Conservation (phyloP, 1,139 yeast species). For the Zhuliangozyma blackwelliae region DNA sequence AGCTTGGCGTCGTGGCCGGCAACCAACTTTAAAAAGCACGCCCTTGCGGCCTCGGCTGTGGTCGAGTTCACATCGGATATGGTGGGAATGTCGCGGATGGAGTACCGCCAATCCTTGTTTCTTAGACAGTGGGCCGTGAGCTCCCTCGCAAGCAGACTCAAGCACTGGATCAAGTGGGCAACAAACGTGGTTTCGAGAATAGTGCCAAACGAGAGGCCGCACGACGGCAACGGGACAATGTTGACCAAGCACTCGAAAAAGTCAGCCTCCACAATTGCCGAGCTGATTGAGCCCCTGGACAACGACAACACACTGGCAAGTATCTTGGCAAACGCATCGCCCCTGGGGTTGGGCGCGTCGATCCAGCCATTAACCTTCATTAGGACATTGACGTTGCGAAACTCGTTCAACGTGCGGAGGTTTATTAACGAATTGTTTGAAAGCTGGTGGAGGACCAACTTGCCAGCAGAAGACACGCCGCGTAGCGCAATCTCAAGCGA, state of each 20-base stretch:
- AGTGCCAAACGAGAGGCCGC: slow-evolving; percentile 35
- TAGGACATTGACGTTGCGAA: slow-evolving; percentile 31
- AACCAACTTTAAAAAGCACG: slow-evolving; percentile 15
- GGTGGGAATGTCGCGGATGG: slow-evolving; percentile 32
- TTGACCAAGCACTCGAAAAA: slow-evolving; percentile 51
- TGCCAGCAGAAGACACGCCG: slow-evolving; percentile 39
- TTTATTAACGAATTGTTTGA: slow-evolving; percentile 57
- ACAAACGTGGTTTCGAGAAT: slow-evolving; percentile 39
- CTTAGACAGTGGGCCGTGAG: slow-evolving; percentile 21
- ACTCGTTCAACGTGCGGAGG: slow-evolving; percentile 51
- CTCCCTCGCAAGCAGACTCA: slow-evolving; percentile 22
- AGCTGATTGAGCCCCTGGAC: slow-evolving; percentile 21
- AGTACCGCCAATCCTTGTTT: slow-evolving; percentile 16
- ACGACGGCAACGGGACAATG: slow-evolving; percentile 39
- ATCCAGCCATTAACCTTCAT: slow-evolving; percentile 31
- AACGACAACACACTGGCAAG: slow-evolving; percentile 35
- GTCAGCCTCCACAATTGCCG: slow-evolving; percentile 41
- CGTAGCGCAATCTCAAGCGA: slow-evolving; percentile 65
- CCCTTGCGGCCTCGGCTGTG: slow-evolving; percentile 11
- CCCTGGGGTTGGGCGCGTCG: slow-evolving; percentile 19
- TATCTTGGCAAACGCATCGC: slow-evolving; percentile 29
- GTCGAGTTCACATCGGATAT: slow-evolving; percentile 20
- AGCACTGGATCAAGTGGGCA: slow-evolving; percentile 34
- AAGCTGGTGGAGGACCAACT: slow-evolving; percentile 51
- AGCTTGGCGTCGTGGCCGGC: slow-evolving; percentile 4